phyloP scores from a whole-genome alignment of 176 grass and related monocot genomes.

The Areca catechu region DNA sequence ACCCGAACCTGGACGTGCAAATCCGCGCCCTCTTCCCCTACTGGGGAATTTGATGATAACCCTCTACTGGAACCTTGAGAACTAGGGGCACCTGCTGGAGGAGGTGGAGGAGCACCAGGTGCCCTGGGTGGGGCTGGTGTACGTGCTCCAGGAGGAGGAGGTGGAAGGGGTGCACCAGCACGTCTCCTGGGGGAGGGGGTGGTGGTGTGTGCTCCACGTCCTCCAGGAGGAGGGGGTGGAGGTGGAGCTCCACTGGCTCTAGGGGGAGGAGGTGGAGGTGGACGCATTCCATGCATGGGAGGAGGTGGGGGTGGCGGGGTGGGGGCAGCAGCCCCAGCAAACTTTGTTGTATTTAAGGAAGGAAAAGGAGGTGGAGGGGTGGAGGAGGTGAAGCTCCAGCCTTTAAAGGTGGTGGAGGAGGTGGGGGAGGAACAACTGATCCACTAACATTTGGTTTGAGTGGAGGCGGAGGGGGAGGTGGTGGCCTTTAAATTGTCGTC shows the following conservation, averaged over 20 bases:
- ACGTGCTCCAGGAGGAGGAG: conserved; percentile 49
- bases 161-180: conserved; percentile 44
- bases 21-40: conserved; percentile 59
- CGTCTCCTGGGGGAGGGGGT: conserved; percentile 50
- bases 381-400: conserved; percentile 12
- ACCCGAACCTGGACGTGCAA: conserved; percentile 36
- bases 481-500: no score
- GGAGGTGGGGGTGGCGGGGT: conserved; percentile 32
- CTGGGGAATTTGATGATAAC: conserved; percentile 6
- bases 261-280: conserved; percentile 26
- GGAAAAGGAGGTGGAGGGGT: conserved; percentile 33
- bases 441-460: conserved; percentile 12
- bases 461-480: conserved; percentile 12
- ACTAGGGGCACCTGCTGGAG: conserved; percentile 1
- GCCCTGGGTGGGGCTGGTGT: conserved; percentile 67
- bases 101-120: conserved; percentile 66
- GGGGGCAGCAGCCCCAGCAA: conserved; percentile 6
- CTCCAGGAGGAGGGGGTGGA: conserved; percentile 40
- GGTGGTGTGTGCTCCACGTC: conserved; percentile 51
- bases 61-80: conserved; percentile 37
- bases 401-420: conserved; percentile 1
- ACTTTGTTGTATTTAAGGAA: not conserved
- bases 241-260: conserved; percentile 24
- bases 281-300: not conserved
- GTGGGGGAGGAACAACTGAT: conserved; percentile 2